Percentiles rank a stretch among this genome's conserved stretches.
Conservation (phyloP, 2,329 filamentous ascomycete species). For the Cladosporium sp. region DNA sequence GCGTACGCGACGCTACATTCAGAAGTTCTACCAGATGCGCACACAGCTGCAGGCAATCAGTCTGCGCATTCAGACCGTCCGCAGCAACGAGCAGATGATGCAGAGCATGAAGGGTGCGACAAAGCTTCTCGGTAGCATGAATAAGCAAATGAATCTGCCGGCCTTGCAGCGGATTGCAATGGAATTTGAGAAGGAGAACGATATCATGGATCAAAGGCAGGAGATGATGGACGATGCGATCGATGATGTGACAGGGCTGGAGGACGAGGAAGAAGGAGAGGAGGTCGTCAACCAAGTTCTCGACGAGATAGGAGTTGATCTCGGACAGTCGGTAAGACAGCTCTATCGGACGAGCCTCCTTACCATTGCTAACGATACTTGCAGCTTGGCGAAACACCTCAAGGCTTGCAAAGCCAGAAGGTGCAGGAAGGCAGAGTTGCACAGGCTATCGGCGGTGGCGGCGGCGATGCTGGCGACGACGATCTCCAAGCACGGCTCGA, state of each 20-base stretch:
- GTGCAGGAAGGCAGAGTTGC: conserved; percentile 75
- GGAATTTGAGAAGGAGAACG: conserved; percentile 98
- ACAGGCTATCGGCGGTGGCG: conserved; percentile 71
- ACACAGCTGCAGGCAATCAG: conserved; percentile 96
- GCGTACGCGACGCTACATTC: conserved; percentile 79
- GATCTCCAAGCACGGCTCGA: conserved; percentile 91
- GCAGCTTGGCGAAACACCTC: conserved; percentile 87
- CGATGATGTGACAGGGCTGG: conserved; percentile 88
- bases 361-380: conserved; percentile 8
- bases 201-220: conserved; percentile 97
- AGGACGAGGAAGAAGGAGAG: conserved; percentile 90
- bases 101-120: conserved; percentile 99
- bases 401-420: conserved; percentile 69
- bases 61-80: conserved; percentile 91
- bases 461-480: conserved; percentile 60
- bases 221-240: conserved; percentile 99
- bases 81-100: conserved; percentile 99
- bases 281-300: conserved; percentile 95
- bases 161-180: conserved; percentile 93
- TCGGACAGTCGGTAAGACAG: conserved; percentile 75
- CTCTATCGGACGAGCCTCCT: too few species aligned
- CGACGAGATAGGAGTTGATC: conserved; percentile 93
- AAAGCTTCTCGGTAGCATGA: conserved; percentile 90
- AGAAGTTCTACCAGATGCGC: conserved; percentile 98
- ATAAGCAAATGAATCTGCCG: conserved; percentile 93